A percentile compares a stretch with the other conserved stretches of the same genome.
These are phyloP conservation scores for Lichtheimia corymbifera DNA, from an alignment of 371 early-diverging fungal genomes.

Conservation along the genomic window DNA sequence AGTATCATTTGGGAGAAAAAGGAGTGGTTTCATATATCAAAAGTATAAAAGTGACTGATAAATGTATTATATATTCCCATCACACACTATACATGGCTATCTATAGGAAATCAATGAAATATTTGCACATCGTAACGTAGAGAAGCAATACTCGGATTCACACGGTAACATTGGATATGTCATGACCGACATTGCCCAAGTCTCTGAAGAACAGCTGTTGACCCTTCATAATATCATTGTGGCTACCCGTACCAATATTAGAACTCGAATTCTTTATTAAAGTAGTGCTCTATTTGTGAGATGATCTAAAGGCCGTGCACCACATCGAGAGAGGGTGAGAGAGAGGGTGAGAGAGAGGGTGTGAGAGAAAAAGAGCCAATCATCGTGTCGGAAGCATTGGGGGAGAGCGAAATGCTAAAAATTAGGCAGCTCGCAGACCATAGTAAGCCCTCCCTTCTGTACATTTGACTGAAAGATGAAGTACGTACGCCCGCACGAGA, in stretches of 20 bases:
- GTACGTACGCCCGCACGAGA: not conserved
- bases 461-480: slow-evolving; percentile 6
- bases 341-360: no score
- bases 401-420: not conserved
- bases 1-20: no score
- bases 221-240: slow-evolving; percentile 69
- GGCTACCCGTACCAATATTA: slow-evolving; percentile 75
- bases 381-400: not conserved
- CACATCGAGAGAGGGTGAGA: no score
- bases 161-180: slow-evolving; percentile 91
- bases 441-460: slow-evolving; percentile 1
- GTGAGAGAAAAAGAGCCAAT: no score
- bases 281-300: no score
- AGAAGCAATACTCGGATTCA: slow-evolving; percentile 95
- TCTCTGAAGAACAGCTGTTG: slow-evolving; percentile 67
- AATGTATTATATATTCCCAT: not conserved
- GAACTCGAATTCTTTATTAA: slow-evolving; percentile 78
- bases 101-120: slow-evolving; percentile 87
- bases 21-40: no score
- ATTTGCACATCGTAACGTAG: slow-evolving; percentile 91
- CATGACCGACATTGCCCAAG: slow-evolving; percentile 89
- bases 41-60: not conserved
- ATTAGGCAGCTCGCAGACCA: not conserved
- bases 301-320: no score
- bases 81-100: not conserved